A percentile compares a stretch with the other conserved stretches of the same genome.
These are phyloP conservation scores for Maudiozyma barnettii DNA, from an alignment of 805 yeast species.

Conservation along the genomic window DNA sequence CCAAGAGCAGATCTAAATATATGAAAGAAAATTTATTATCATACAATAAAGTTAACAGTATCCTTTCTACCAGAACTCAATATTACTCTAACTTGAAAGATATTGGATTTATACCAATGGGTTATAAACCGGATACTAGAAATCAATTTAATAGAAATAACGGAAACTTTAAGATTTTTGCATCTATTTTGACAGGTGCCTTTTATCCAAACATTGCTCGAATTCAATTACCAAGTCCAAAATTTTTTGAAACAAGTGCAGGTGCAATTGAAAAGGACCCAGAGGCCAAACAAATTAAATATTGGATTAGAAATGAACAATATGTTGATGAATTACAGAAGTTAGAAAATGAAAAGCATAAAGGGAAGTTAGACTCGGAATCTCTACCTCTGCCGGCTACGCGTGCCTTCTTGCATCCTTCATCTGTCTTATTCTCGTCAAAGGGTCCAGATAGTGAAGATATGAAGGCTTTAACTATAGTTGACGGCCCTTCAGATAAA, in stretches of 20 bases:
- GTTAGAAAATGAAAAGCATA: conserved; percentile 7
- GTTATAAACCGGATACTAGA: conserved; percentile 30
- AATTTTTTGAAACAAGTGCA: conserved; percentile 53
- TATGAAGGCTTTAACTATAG: conserved; percentile 15
- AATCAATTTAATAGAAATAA: conserved; percentile 42
- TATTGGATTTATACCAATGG: conserved; percentile 61
- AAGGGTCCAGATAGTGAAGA: conserved; percentile 24
- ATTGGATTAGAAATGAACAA: conserved; percentile 61
- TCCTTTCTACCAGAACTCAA: conserved; percentile 61
- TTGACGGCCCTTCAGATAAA: conserved; percentile 13
- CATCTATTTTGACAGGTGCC: conserved; percentile 69
- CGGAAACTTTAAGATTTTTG: conserved; percentile 41
- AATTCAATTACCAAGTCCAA: conserved; percentile 74
- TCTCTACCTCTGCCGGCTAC: conserved; percentile 41
- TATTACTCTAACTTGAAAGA: conserved; percentile 64
- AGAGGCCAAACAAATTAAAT: conserved; percentile 62
- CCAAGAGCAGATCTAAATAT: conserved; percentile 31
- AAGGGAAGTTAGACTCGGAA: conserved; percentile 2
- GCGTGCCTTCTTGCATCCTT: conserved; percentile 80
- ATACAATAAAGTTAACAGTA: conserved; percentile 55
- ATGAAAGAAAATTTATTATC: conserved; percentile 55
- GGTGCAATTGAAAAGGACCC: conserved; percentile 86
- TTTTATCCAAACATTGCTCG: conserved; percentile 76
- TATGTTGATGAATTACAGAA: conserved; percentile 30
- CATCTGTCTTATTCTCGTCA: conserved; percentile 59